phyloP scores from a whole-genome alignment of 2,329 filamentous ascomycete genomes.

The Ophiostoma sp. region DNA sequence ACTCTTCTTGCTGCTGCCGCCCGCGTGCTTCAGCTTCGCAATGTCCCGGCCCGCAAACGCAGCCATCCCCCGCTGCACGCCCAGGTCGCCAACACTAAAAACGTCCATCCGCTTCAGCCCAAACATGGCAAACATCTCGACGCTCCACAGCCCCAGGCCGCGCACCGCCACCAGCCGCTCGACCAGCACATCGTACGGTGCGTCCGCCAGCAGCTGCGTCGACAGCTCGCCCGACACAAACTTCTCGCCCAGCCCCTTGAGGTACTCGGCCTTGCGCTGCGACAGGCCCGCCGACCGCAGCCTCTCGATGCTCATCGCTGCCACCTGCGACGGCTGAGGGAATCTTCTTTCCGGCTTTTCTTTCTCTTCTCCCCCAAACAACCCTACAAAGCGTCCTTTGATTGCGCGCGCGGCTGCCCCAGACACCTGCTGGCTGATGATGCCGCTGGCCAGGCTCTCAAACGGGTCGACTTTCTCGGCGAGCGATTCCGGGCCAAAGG shows the following conservation, averaged over 20 bases:
- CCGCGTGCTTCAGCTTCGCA: constrained; percentile 66
- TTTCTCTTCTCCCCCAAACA: constrained; percentile 48
- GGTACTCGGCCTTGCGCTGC: constrained; percentile 92
- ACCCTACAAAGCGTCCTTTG: constrained; percentile 71
- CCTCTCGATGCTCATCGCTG: constrained; percentile 54
- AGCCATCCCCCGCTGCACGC: constrained; percentile 92
- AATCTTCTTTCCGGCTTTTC: constrained; percentile 44
- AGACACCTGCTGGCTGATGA: constrained; percentile 95
- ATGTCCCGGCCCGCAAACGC: constrained; percentile 79
- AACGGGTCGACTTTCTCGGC: constrained; percentile 85
- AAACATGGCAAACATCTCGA: constrained; percentile 98
- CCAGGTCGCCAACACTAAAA: constrained; percentile 85
- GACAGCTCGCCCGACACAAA: constrained; percentile 71
- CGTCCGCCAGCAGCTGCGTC: constrained; percentile 68
- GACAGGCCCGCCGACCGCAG: constrained; percentile 84
- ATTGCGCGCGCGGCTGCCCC: constrained; percentile 87
- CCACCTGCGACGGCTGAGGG: constrained; percentile 71
- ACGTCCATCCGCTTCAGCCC: constrained; percentile 92
- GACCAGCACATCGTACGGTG: constrained; percentile 80
- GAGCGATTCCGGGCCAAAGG: constrained; percentile 79
- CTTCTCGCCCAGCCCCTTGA: constrained; percentile 76
- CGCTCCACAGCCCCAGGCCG: constrained; percentile 83
- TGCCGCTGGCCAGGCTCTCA: constrained; percentile 72
- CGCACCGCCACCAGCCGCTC: constrained; percentile 77
- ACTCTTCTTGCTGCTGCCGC: constrained; percentile 50